Base-by-base conservation (phyloP, 208 protist species). In the Leishmania tropica region DNA sequence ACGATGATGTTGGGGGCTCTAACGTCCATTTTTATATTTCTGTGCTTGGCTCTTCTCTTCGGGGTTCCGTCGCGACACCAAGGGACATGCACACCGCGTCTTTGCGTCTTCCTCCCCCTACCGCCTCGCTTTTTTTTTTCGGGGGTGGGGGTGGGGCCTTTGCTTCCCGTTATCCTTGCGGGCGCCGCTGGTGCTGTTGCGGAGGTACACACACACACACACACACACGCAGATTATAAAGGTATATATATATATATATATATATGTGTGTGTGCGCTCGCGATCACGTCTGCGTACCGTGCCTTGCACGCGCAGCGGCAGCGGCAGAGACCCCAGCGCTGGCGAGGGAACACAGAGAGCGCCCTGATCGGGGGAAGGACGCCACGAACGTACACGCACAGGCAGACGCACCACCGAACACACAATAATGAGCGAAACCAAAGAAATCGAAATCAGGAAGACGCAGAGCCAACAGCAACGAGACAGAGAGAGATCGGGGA, bases 1-100 rank as follows among this genome's bases (percentile, higher is more conserved):
- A 94, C 72, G 76, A 92, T 84, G 53, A 94, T 73, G 80, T 90
- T 94, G 2, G 90, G 87, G 10, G 75, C 86, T 0, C 76, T 19
- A 4, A 40, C 54, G 35, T 85, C 79, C 79, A 83, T 88, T 8
- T 24, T 76, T 80, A 53, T 64, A 67, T 74, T 85, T 89, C 78
- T 37, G 54, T 82, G 58, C 73, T 90, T 70, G 70, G 79, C 7
- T 76, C 76, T 54, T 78, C 75, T 56, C 35, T 79, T 24, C 31
- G 78, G 54, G 24, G 24, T 0, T n/a, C 28, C 6, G 28, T 62
- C 56, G 28, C 24, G 24, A 11, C 56, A 62, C 56, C 28, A 62
- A 62, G 56, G 56, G 56, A 62, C 6, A 10, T 19, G 51, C 51
- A 54, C 51, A 54, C 51, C 51, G 51, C 51, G 11, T 21, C 17